Conservation (phyloP, 805 yeast species). For the Pichia manshurica region DNA sequence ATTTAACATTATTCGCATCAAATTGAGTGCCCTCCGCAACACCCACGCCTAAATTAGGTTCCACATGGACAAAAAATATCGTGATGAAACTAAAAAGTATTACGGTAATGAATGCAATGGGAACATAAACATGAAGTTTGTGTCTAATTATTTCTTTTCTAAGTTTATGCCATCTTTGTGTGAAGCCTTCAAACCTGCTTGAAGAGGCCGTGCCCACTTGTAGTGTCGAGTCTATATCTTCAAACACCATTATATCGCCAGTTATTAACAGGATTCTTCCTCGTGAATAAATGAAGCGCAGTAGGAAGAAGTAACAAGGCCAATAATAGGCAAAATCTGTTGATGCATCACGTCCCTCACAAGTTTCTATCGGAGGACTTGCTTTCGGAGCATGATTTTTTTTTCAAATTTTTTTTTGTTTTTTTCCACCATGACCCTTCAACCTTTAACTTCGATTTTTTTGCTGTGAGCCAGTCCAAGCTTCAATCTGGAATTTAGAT, state of each 20-base stretch:
- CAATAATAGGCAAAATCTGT: too few relatives aligned
- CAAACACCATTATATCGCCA: neutral
- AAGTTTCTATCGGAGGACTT: neutral
- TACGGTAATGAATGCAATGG: conserved; percentile 18
- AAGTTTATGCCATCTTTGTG: neutral
- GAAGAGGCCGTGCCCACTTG: conserved; percentile 7
- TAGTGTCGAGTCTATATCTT: conserved; percentile 13
- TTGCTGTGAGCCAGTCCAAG: too few relatives aligned
- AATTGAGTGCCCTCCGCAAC: conserved; percentile 30
- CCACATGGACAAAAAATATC: conserved; percentile 17
- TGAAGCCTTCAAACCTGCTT: neutral
- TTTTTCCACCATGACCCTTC: neutral
- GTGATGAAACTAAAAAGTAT: conserved; percentile 11
- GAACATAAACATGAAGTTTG: conserved; percentile 24
- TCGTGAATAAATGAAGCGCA: too few relatives aligned
- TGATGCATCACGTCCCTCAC: neutral
- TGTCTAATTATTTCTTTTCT: conserved; percentile 6
- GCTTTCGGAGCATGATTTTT: conserved; percentile 2
- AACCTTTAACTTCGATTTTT: too few relatives aligned
- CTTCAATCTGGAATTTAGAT: too few relatives aligned
- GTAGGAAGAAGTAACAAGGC: too few relatives aligned
- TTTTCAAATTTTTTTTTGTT: neutral
- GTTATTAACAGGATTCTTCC: too few relatives aligned
- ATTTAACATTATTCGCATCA: conserved; percentile 27
- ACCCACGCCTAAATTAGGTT: conserved; percentile 28